Base-by-base conservation (phyloP, 2,329 filamentous ascomycete genomes). In the Ophiostoma tasmaniense region DNA sequence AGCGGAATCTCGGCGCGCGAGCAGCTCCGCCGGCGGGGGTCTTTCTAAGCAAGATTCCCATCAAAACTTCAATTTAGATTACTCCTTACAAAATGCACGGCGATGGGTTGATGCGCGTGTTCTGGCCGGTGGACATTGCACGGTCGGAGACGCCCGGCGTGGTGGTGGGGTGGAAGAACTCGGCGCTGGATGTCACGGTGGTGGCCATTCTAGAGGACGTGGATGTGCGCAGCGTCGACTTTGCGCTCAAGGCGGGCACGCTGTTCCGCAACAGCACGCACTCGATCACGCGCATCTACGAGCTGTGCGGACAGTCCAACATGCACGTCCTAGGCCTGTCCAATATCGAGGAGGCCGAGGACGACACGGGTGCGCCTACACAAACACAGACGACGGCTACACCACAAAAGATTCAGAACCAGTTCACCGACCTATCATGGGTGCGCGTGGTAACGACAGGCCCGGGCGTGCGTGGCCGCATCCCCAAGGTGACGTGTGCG, bases 141-240 rank as follows among this genome's bases (percentile, higher is more conserved):
- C 85, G 84, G 78, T 90, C 89, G 68, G 86, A 87, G 73, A 83
- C 86, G 69, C 87, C 92, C 59, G 95, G 94, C 62, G 91, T 97
- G 71, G 88, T 99, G 73, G 91, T 99, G 64, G 95, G 95, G 76
- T 99, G 94, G 92, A 88, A 90, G 75, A 99, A 99, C 79, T 97
- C 94, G 50, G 89, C 90, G 65, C 82, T 93, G 67, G 95, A 99
- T 79, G 83, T 98, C 64, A 90, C 98, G 75, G 93, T 98, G 50
- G 88, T 98, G 66, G 89, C 92, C 33, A 87, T 98, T 64, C 81
- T 99, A 71, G 91, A 96, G 76, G 91, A 95, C 81, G 92, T 97
- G 50, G 93, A 97, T 89, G 83, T 89, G 71, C 87, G 87, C 73
- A 91, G 89, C 78, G 94, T 97, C 73, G 93, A 97, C 73, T 91